Base-by-base conservation (phyloP, 371 early-diverging fungal species). In the Mucor velutinosus region DNA sequence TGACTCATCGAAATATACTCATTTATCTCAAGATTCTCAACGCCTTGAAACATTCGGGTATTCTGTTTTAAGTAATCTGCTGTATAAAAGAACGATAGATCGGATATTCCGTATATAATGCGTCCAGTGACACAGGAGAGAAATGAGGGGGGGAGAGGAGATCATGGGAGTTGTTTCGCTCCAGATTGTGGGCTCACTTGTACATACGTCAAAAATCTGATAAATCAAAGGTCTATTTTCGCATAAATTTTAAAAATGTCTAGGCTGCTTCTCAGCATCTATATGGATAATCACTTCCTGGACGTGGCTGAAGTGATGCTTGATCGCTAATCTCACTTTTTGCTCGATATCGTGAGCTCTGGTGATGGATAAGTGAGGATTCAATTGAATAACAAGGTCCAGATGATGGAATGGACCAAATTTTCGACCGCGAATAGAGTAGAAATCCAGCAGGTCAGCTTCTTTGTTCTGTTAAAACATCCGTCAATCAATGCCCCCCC, bases 351-450 rank as follows among this genome's bases (percentile, higher is more conserved):
- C 61, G 53, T 72, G 69, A 1, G 73, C 82, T 65, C 71, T 58
- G 11, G 41, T 59, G 27, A 77, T 71, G 1, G 77, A 63, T 51
- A 81, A 45, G 4, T 65, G 39, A 17, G 74, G 75, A 63, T 75
- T 69, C 6, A 81, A 60, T 53, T 74, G 79, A 14, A 81, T 33
- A 17, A 74, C 67, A 17, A 81, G 51, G 58, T 81, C 82, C 12
- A 81, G 47, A 47, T 79, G 82, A n/a, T 78, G 70, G 35, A 79
- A 81, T 2, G 82, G 77, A 6, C 82, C 82, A 41, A 75, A 69
- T 56, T 79, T 81, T 29, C 82, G 72, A 17, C 82, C 82, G 45
- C 82, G 73, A 15, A 81, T 35, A 12, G 79, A 76, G 59, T 79
- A 73, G 56, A 75, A 81, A 55, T 66, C 73, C 7, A 81, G 17